Base-by-base conservation (phyloP, 768 basidiomycete genomes). In the Goffeauzyma gilvescens region DNA sequence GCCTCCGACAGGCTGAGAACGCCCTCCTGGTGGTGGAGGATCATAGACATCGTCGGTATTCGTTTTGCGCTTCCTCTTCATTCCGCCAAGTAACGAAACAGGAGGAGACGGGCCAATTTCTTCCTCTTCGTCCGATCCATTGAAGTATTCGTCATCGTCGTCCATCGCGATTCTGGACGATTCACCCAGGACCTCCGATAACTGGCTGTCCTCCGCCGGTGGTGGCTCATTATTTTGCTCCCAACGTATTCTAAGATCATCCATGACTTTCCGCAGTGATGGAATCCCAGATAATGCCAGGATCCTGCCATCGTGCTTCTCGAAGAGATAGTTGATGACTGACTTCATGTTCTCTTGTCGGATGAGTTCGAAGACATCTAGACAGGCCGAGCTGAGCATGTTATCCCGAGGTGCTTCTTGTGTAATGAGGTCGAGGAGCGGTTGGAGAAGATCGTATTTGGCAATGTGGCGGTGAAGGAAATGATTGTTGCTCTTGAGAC, bases 91-190 rank as follows among this genome's bases (percentile, higher is more conserved):
- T 64, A 31, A 33, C 27, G 41, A 26, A 24, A 27, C n/a, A 14
- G 50, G 52, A 10, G 42, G 49, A 30, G 49, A 45, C 17, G 53
- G 54, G 15, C 51, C 50, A 18, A 45, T 50, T 28, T 51, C 44
- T 67, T 51, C 60, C 30, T 86, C 86, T 32, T 85, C 81, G 49
- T 86, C 84, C 30, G 82, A 81, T 22, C 68, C 72, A 53, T 89
- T 85, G 72, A 93, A 95, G 67, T 93, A 96, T 46, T 79, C 74
- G 60, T 96, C 89, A 60, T 96, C 89, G 48, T 82, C 80, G 5
- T 83, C 82, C 44, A 76, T 62, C 25, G 65, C 59, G 24, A 71
- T 72, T 32, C 39, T 37, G 5, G 24, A 25, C 8, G 34, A 27
- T 25, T 25, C 17, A 44, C 25, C 44, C 36, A 24, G 28, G 76